These are phyloP conservation scores for Eleusine indica DNA, from an alignment of 176 grass and related monocot genomes.

Conservation along the genomic window DNA sequence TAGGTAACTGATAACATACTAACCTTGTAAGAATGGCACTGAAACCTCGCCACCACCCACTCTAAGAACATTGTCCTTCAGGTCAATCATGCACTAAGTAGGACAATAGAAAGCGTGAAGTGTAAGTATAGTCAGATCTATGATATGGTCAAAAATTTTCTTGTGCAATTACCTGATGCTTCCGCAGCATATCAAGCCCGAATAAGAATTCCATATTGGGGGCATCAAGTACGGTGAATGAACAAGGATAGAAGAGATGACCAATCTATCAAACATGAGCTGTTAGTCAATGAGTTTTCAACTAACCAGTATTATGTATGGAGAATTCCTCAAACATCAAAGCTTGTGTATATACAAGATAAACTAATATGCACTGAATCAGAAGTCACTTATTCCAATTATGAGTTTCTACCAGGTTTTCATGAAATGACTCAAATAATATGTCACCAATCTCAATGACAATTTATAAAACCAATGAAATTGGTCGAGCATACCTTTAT, in stretches of 20 bases:
- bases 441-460: slow-evolving; percentile 6
- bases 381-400: slow-evolving; percentile 18
- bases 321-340: neutral
- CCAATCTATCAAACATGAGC: slow-evolving; percentile 71
- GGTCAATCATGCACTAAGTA: slow-evolving; percentile 95
- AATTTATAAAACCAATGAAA: slow-evolving; percentile 18
- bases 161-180: slow-evolving; percentile 81
- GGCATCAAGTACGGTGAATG: slow-evolving; percentile 98
- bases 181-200: slow-evolving; percentile 98
- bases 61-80: slow-evolving; percentile 99
- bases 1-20: neutral
- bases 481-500: slow-evolving; percentile 69
- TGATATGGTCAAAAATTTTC: slow-evolving; percentile 31
- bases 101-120: slow-evolving; percentile 30
- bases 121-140: slow-evolving; percentile 17
- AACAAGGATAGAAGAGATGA: slow-evolving; percentile 82
- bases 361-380: neutral
- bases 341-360: slow-evolving; percentile 12
- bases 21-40: slow-evolving; percentile 96
- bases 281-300: slow-evolving; percentile 8
- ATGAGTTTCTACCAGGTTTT: neutral
- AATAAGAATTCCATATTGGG: slow-evolving; percentile 99
- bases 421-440: slow-evolving; percentile 9
- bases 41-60: slow-evolving; percentile 96
- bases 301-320: neutral